Conservation (phyloP, 192 early-diverging fungal genomes). For the Jimgerdemannia flammicorona region DNA sequence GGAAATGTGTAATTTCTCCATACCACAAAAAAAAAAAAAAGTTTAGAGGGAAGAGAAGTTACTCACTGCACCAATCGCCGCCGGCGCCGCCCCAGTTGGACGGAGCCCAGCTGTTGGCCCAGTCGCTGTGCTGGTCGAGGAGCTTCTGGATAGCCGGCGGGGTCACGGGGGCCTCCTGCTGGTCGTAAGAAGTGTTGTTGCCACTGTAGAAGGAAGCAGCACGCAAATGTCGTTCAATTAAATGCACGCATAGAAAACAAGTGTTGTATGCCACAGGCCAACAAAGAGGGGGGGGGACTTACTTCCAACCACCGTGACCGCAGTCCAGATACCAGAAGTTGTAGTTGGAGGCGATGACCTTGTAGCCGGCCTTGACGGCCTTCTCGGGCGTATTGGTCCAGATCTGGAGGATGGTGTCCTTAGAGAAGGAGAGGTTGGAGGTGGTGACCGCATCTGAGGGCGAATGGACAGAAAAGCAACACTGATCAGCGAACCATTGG, state of each 20-base stretch:
- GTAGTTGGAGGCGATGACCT: slow-evolving; percentile 58
- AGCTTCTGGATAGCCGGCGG: slow-evolving; percentile 23
- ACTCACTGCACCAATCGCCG: slow-evolving; percentile 63
- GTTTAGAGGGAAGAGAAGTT: background rate
- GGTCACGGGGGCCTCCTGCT: slow-evolving; percentile 23
- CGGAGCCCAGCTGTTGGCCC: slow-evolving; percentile 20
- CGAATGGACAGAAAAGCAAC: background rate
- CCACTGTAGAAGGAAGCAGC: slow-evolving; percentile 21
- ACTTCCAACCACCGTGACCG: slow-evolving; percentile 68
- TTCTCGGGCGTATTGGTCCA: slow-evolving; percentile 65
- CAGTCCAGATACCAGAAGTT: slow-evolving; percentile 79
- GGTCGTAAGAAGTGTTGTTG: slow-evolving; percentile 53
- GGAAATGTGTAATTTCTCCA: background rate
- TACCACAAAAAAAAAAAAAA: background rate
- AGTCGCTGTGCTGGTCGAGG: slow-evolving; percentile 17
- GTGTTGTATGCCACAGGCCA: slow-evolving; percentile 15
- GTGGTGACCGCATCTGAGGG: slow-evolving; percentile 45
- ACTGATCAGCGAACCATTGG: slow-evolving; percentile 13
- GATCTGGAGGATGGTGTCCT: slow-evolving; percentile 66
- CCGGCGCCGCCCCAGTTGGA: slow-evolving; percentile 41
- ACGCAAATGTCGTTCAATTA: no score
- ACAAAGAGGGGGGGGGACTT: slow-evolving; percentile 31
- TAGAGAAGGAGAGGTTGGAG: slow-evolving; percentile 37
- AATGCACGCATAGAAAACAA: no score
- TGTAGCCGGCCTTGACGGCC: slow-evolving; percentile 56